These are phyloP conservation scores for Pyrus betulifolia DNA, from an alignment of 306 rosid species.

Conservation along the genomic window DNA sequence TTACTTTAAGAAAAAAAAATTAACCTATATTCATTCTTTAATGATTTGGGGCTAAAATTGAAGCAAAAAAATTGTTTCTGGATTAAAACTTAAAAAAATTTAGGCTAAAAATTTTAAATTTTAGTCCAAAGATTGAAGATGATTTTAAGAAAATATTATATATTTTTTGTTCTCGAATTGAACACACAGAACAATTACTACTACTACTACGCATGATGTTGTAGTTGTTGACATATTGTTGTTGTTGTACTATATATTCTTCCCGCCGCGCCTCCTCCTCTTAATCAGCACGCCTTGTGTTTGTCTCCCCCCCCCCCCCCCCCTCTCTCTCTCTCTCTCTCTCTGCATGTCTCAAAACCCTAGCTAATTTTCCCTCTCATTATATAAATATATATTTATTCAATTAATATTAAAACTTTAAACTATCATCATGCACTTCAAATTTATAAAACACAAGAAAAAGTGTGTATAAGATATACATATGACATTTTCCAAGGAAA, in stretches of 20 bases:
- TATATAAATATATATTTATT: background rate
- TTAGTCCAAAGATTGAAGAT: too few species aligned
- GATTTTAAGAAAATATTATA: background rate
- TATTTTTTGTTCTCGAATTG: background rate
- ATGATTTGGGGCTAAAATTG: too few species aligned
- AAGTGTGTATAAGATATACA: too few species aligned
- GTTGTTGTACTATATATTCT: background rate
- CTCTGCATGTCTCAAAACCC: background rate
- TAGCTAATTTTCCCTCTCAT: background rate
- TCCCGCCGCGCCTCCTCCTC: slow-evolving; percentile 8
- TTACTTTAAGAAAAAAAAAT: too few species aligned
- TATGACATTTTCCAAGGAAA: too few species aligned
- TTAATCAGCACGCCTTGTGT: slow-evolving; percentile 7
- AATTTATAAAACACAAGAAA: too few species aligned
- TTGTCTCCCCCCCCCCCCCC: background rate
- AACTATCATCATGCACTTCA: background rate
- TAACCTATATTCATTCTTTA: too few species aligned
- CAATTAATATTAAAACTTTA: too few species aligned
- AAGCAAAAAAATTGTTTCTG: too few species aligned
- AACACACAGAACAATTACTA: background rate
- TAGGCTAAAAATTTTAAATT: too few species aligned
- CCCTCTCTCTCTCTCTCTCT: background rate
- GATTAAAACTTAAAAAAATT: too few species aligned
- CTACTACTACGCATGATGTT: background rate
- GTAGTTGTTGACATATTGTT: background rate